Base-by-base conservation (phyloP, 441 rosid genomes). In the Daphne laureola region DNA sequence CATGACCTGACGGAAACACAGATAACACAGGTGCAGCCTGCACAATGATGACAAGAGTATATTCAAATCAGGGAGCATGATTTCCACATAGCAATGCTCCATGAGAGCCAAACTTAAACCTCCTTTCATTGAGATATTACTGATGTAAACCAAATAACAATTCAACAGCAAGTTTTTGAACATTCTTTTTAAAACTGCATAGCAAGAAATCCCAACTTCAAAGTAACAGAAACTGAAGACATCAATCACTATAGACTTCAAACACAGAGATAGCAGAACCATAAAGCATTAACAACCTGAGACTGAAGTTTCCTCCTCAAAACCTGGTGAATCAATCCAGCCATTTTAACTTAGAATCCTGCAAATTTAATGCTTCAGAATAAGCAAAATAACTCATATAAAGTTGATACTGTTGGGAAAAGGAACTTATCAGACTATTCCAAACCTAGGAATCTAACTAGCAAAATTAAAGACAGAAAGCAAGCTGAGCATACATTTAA, bases 251-350 rank as follows among this genome's bases (percentile, higher is more conserved):
- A 31, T 21, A 0, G 2, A 21, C 9, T 7, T 31, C 38, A 9
- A 31, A 31, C 38, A 31, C 38, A 31, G 11, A 31, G 38, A 31
- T 31, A 7, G 38, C 11, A 51, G n/a, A 16, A n/a, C 17, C 11
- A 15, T 36, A 44, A 45, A 45, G 12, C 50, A 46, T 23, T 57
- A 54, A 71, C 21, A 46, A 81, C 68, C 52, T 73, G 78, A 53
- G 79, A 75, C 65, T 75, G 89, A 66, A 84, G 80, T 66, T 83
- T 84, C 76, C 91, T 77, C 75, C 84, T 75, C 59, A 90, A 78
- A 68, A 90, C 84, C 77, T 79, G 97, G 79, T 74, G 86, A 79
- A 90, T 83, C 52, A 81, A 59, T 63, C 87, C 86, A 5, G 76
- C 94, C 97, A 90, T 90, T 71, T 73, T 45, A 62, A 63, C 49